phyloP scores from a whole-genome alignment of 1,139 yeast genomes.

The Citeromyces hawaiiensis region DNA sequence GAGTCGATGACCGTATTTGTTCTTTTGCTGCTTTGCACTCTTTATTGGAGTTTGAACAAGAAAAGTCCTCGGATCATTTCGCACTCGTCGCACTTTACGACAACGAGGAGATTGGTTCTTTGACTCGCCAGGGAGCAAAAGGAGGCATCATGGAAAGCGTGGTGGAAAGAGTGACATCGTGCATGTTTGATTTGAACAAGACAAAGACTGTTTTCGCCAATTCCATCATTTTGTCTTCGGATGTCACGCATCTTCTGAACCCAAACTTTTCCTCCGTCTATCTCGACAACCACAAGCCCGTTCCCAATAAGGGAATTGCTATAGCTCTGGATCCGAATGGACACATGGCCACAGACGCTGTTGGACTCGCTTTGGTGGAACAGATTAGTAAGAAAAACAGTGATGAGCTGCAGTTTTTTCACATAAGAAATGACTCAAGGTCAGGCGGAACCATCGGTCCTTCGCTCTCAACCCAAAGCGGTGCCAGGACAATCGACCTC shows the following conservation, averaged over 20 bases:
- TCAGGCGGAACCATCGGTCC: slow-evolving; percentile 83
- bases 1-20: slow-evolving; percentile 56
- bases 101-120: slow-evolving; percentile 54
- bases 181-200: slow-evolving; percentile 4
- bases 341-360: slow-evolving; percentile 70
- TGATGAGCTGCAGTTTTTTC: slow-evolving; percentile 55
- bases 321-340: slow-evolving; percentile 66
- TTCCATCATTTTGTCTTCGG: slow-evolving; percentile 49
- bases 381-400: slow-evolving; percentile 49
- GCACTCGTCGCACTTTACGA: slow-evolving; percentile 40
- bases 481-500: slow-evolving; percentile 64
- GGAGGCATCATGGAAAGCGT: slow-evolving; percentile 35
- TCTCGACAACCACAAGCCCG: slow-evolving; percentile 62
- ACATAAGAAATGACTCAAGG: slow-evolving; percentile 57
- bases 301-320: slow-evolving; percentile 65
- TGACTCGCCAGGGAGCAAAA: slow-evolving; percentile 43
- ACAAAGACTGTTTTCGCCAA: slow-evolving; percentile 26
- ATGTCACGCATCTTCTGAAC: slow-evolving; percentile 50
- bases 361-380: slow-evolving; percentile 52
- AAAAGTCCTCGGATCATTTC: slow-evolving; percentile 22
- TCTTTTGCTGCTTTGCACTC: slow-evolving; percentile 45
- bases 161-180: slow-evolving; percentile 22
- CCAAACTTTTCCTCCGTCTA: slow-evolving; percentile 52
- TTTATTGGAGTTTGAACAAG: slow-evolving; percentile 18
- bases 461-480: slow-evolving; percentile 43